phyloP scores from a whole-genome alignment of 495 filamentous ascomycete genomes.

The Xanthoparmelia taractica region DNA sequence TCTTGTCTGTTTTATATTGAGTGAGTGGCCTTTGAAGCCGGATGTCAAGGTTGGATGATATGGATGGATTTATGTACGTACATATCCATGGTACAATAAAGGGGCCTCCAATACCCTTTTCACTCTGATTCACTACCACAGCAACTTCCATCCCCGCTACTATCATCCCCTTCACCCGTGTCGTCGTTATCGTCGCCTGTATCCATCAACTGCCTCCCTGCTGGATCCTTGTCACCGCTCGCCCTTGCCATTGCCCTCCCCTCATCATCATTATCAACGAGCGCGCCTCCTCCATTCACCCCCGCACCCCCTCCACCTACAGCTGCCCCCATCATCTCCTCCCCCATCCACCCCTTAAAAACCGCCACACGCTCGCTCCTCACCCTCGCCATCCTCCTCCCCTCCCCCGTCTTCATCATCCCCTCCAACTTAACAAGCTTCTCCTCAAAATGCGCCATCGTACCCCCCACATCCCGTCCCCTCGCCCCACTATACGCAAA shows the following conservation, averaged over 20 bases:
- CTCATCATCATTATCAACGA: background rate
- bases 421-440: conserved; percentile 55
- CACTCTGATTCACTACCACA: background rate
- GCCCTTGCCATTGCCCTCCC: background rate
- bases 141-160: background rate
- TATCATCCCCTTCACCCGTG: background rate
- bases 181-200: background rate
- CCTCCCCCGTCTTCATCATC: conserved; percentile 64
- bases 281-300: background rate
- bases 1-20: too few species aligned
- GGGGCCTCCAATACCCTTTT: too few species aligned
- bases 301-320: background rate
- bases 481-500: conserved; percentile 52
- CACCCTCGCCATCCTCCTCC: conserved; percentile 47
- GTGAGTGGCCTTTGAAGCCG: too few species aligned
- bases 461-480: background rate
- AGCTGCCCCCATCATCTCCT: conserved; percentile 10
- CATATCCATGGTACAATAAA: background rate
- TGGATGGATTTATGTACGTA: background rate
- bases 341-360: conserved; percentile 54
- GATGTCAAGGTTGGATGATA: too few species aligned
- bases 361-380: conserved; percentile 47
- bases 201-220: background rate
- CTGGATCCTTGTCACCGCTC: background rate
- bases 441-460: conserved; percentile 30